Base-by-base conservation (phyloP, 345 rosid genomes). In the Barbarea vulgaris region DNA sequence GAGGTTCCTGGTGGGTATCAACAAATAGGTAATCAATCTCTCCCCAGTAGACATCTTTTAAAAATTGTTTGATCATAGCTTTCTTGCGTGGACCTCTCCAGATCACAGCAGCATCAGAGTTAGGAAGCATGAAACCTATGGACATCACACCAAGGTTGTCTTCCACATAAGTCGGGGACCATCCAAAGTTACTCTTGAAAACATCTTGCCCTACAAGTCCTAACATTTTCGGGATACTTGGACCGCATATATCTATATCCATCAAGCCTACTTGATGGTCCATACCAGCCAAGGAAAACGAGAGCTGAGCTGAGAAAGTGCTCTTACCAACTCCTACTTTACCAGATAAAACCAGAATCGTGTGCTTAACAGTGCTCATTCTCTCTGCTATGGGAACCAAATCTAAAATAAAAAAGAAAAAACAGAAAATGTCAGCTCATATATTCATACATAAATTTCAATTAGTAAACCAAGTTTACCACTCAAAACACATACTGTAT, bases 301-400 rank as follows among this genome's bases (percentile, higher is more conserved):
- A 79, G 47, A 93, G 89, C 78, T 93, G 98, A 50, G 97, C 93
- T 6, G 97, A 89, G 79, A 93, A 87, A 42, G 97, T 93, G 81
- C 98, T 93, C 83, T 93, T 93, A 50, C 98, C 97, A 11, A 97
- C 98, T 78, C 98, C 97, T 9, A 97, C 98, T 78, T 91, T 93
- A 15, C 98, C 97, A 24, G 98, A 93, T 67, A 91, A 82, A 72
- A 93, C 81, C 64, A 93, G 70, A 63, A 93, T 89, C 88, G 88
- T 93, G 77, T 89, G 97, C 86, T 87, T 93, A 37, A 91, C 94
- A 6, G 97, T 89, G 67, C 93, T 91, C 98, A 93, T 93, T 44
- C 97, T 80, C 84, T 93, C 98, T 1, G 89, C 91, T 53, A 93
- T 93, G 52, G 87, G 83, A 51, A 91, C 96, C 91, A 93, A 84